Evolutionary conservation across 2,329 filamentous ascomycete species (phyloP), one percentile per base, ranked within the genome.

Genomic region (Arthroderma sp.): DNA sequence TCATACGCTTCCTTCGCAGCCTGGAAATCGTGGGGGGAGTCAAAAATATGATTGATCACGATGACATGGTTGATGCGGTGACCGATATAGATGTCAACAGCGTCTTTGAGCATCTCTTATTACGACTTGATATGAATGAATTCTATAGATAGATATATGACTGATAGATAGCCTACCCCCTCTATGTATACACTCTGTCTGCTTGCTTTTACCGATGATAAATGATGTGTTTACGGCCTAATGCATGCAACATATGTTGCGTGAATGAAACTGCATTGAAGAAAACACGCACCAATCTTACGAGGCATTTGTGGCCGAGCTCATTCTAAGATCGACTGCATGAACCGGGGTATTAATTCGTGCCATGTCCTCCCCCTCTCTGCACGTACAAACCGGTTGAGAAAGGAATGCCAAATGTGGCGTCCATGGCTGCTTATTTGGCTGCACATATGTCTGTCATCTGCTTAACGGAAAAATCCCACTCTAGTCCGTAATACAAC

Each of bases 1-100:
- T 95, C 64, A 77, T 93, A 15, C 58, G 84, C 76, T 52, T 87
- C 87, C 1, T 93, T 82, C 68, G 80, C 77, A 59, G 84, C 79
- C 1, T 75, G 86, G 66, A 83, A 77, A 56, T 33, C 15, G 53
- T 51, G 28, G 37, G 56, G 11, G 28, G 54, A 17, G 38, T 25
- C 13, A 56, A 47, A 57, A 58, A 56, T 62, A 59, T 60, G 60
- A 62, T 66, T 68, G 62, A 66, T 64, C 59, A 65, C 39, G 60
- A 62, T 55, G 37, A 59, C 23, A 37, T 66, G 2, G 61, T 66
- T 44, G 62, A 63, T 19, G 63, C 65, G 15, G 65, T 63, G 8
- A 71, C 65, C 3, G 66, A 66, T 51, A 66, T 66, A 39, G 70
- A 72, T 43, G 74, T 77, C 35, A 75, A 77, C 58, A 85, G 83